phyloP scores from a whole-genome alignment of 2,329 filamentous ascomycete genomes.

The Passalora sequoiae region DNA sequence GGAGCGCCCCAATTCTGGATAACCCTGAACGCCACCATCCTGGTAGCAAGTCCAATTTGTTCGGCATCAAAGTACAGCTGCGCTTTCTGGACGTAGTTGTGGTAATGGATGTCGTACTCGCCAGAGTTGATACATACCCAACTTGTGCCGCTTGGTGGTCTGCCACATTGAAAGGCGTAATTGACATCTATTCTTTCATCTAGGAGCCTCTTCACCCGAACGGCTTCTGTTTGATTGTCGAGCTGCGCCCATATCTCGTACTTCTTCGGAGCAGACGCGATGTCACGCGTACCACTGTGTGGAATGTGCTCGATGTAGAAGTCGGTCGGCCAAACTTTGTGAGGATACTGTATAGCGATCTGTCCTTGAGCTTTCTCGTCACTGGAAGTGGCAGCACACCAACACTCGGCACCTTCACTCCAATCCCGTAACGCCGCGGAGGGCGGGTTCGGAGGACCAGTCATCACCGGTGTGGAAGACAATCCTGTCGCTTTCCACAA shows the following conservation, averaged over 20 bases:
- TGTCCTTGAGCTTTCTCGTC: constrained; percentile 53
- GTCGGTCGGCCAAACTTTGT: constrained; percentile 36
- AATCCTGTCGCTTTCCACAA: neutral
- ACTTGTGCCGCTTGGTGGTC: constrained; percentile 16
- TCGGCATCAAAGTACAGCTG: constrained; percentile 30
- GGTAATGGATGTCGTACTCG: constrained; percentile 38
- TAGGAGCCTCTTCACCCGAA: constrained; percentile 12
- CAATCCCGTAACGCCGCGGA: constrained; percentile 59
- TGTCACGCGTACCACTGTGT: constrained; percentile 36
- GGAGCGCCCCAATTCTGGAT: constrained; percentile 40
- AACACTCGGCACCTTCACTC: constrained; percentile 80
- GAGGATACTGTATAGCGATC: constrained; percentile 52
- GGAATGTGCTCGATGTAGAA: constrained; percentile 47
- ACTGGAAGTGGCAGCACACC: constrained; percentile 60
- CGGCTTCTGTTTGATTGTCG: constrained; percentile 14
- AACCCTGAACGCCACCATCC: constrained; percentile 38
- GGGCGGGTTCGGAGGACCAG: constrained; percentile 10
- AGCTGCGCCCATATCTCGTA: constrained; percentile 45
- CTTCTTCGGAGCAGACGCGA: constrained; percentile 38
- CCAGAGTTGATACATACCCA: constrained; percentile 41
- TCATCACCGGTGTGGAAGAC: neutral
- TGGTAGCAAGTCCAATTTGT: constrained; percentile 27
- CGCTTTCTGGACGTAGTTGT: constrained; percentile 42
- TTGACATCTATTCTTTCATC: constrained; percentile 8
- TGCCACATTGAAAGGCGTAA: constrained; percentile 9